Evolutionary conservation across 257 asterid species (phyloP).

Genomic region (Petunia secreta): DNA sequence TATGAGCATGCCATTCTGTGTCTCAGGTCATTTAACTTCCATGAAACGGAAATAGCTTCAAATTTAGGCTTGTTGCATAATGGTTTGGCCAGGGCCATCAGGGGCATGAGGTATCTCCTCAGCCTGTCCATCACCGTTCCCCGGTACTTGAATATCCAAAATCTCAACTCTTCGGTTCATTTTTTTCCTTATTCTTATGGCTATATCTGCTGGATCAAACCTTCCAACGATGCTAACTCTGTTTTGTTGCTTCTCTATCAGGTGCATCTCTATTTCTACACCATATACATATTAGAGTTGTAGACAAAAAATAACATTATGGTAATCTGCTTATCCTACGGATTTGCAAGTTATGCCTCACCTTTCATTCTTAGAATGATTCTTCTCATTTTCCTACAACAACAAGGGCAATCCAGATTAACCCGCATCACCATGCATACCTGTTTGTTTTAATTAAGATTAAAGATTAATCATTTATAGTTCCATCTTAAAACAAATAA

Average conservation of each 20-base stretch:
- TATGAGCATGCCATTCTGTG: neutral
- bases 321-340: neutral
- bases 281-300: neutral
- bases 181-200: conserved; percentile 48
- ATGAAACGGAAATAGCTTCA: neutral
- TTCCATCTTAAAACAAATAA: neutral
- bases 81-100: neutral
- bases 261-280: conserved; percentile 72
- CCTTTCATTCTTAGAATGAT: conserved; percentile 83
- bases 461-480: neutral
- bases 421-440: conserved; percentile 75
- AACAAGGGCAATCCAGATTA: conserved; percentile 80
- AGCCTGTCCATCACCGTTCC: conserved; percentile 25
- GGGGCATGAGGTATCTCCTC: conserved; percentile 28
- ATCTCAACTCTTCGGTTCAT: conserved; percentile 54
- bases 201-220: conserved; percentile 44
- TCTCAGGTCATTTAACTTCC: neutral
- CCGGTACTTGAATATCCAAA: conserved; percentile 40
- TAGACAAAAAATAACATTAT: neutral
- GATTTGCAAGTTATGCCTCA: neutral
- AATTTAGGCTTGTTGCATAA: neutral
- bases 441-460: conserved; percentile 39
- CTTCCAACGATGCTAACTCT: conserved; percentile 44
- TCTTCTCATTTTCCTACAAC: conserved; percentile 81
- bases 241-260: conserved; percentile 57